These are phyloP conservation scores for Cladosporium sp. DNA, from an alignment of 2,329 filamentous ascomycete genomes.

Conservation along the genomic window DNA sequence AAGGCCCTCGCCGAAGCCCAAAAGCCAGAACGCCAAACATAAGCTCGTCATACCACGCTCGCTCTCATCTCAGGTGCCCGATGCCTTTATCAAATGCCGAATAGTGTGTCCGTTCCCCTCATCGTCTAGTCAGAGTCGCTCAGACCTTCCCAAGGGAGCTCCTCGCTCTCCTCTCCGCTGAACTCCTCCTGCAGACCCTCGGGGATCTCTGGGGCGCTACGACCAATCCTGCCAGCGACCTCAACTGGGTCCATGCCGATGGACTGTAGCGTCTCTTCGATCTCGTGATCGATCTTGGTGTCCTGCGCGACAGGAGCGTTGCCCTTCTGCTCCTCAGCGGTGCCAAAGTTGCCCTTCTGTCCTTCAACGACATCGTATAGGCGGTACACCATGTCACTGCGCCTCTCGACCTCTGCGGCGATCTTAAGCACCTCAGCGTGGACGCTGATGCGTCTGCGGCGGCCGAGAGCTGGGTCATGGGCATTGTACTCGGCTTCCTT, in stretches of 20 bases:
- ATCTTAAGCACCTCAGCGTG: constrained; percentile 62
- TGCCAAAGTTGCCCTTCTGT: constrained; percentile 67
- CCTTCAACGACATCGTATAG: constrained; percentile 83
- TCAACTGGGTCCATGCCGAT: constrained; percentile 43
- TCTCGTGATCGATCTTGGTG: constrained; percentile 34
- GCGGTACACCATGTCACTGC: constrained; percentile 77
- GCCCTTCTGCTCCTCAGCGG: constrained; percentile 51
- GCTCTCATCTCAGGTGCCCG: neutral
- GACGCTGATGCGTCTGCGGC: constrained; percentile 63
- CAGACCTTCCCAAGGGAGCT: constrained; percentile 35
- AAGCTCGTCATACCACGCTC: neutral
- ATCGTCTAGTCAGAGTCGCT: constrained; percentile 33
- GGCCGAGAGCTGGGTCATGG: constrained; percentile 66
- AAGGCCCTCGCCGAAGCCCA: neutral
- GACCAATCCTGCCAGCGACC: constrained; percentile 28
- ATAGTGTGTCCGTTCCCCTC: neutral
- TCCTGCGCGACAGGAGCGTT: constrained; percentile 25
- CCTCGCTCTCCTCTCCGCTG: constrained; percentile 32
- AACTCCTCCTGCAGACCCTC: constrained; percentile 27
- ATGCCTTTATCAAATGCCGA: neutral
- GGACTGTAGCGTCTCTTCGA: constrained; percentile 46
- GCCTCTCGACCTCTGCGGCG: constrained; percentile 66
- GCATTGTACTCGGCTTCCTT: constrained; percentile 64
- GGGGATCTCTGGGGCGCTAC: constrained; percentile 22
- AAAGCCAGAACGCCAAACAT: constrained; percentile 6